Evolutionary conservation across 2,329 filamentous ascomycete species (phyloP).

Genomic region (Bipolaris cookei): DNA sequence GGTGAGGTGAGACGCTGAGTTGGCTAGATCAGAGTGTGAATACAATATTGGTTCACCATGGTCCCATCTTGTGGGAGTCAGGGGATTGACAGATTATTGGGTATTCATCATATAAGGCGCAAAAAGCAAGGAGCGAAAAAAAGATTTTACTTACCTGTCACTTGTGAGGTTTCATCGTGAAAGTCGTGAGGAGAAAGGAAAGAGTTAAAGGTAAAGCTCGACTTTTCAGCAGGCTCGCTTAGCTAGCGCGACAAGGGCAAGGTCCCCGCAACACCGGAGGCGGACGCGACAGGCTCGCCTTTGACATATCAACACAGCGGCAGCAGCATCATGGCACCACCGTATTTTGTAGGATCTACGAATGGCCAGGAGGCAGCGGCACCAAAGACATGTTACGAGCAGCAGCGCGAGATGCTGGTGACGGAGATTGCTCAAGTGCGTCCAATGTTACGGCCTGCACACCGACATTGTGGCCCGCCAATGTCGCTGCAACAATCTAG

Average conservation of each 20-base stretch:
- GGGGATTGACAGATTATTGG: constrained; percentile 83
- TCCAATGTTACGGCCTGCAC: not conserved
- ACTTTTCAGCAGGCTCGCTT: constrained; percentile 31
- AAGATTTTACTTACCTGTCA: constrained; percentile 38
- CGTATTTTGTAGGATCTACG: constrained; percentile 24
- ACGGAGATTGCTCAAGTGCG: constrained; percentile 73
- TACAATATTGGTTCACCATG: constrained; percentile 57
- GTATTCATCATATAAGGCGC: constrained; percentile 63
- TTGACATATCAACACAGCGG: constrained; percentile 1
- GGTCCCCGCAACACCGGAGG: constrained; percentile 15
- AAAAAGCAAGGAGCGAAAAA: not conserved
- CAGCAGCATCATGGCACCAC: constrained; percentile 28
- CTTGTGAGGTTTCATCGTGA: constrained; percentile 47
- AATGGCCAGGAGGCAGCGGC: constrained; percentile 25
- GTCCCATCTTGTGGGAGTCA: constrained; percentile 62
- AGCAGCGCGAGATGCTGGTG: constrained; percentile 74
- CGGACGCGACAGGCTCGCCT: constrained; percentile 13
- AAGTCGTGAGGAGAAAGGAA: constrained; percentile 21
- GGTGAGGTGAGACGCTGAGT: constrained; percentile 14
- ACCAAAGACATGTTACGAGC: constrained; percentile 69
- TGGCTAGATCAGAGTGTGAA: constrained; percentile 51
- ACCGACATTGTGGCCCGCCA: constrained; percentile 33
- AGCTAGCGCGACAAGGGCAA: constrained; percentile 14
- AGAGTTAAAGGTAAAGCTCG: constrained; percentile 18
- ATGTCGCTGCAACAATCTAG: constrained; percentile 43